Base-by-base conservation (phyloP, 1,139 yeast species). In the Geotrichum citri-aurantii region DNA sequence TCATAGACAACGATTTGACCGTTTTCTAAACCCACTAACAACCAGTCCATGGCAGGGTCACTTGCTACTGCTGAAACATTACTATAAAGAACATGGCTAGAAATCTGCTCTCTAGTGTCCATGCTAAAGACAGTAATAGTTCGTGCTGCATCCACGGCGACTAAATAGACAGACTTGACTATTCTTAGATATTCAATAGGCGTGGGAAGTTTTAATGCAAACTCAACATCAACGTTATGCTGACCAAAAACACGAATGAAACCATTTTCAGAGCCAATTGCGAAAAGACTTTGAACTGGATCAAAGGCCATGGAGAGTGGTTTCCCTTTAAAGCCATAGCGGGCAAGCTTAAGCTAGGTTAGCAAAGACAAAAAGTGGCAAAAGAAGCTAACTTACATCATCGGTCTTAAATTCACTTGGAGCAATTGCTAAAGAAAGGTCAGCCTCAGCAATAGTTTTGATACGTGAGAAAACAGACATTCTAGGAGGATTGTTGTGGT, bases 1-100 rank as follows among this genome's bases (percentile, higher is more conserved):
- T 95, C 97, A 68, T 81, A 93, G n/a, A 87, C 84, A 52, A 83
- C 72, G 1, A 88, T 72, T 5, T 81, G 73, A 2, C 99, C 99
- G 70, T 86, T 91, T 56, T 83, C 80, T 60, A 90, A 74, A 3
- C 99, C 99, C 42, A 92, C 69, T 55, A 86, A 78, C 33, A 92
- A 73, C 90, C 95, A 95, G 72, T 92, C 98, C 65, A 93, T 72
- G 0, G 95, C 81, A 0, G 97, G 96, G 67, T 95, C 99, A 1
- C 86, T 73, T 61, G 83, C 91, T 7, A 86, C 76, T 1, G 88
- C 79, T 0, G 87, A 77, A n/a, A 91, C 80, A 6, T 81, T 76
- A 1, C 90, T 85, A 0, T 90, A 86, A 17, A 67, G 58, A 24
- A 67, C 65, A 65, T 78, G 78, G 5, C 77, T 79, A 47, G 81